These are phyloP conservation scores for Myotisia sp. DNA, from an alignment of 2,329 filamentous ascomycete species.

Conservation along the genomic window DNA sequence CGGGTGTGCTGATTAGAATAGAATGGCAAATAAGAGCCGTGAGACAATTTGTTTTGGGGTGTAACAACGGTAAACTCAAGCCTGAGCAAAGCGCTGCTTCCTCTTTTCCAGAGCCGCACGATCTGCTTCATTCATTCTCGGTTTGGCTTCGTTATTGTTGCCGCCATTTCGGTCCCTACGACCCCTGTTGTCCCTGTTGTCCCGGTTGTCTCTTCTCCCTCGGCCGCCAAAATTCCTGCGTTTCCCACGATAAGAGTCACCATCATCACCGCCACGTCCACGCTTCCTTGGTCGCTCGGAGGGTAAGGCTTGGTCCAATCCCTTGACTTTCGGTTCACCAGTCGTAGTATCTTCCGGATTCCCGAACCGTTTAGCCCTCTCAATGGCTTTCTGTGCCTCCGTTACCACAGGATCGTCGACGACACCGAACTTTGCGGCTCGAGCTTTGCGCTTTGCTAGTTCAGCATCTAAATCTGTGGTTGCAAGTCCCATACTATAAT, in stretches of 20 bases:
- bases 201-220: no score
- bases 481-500: conserved; percentile 30
- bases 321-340: conserved; percentile 22
- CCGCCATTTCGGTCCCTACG: conserved; percentile 11
- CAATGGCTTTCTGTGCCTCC: conserved; percentile 32
- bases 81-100: conserved; percentile 36
- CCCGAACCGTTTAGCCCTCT: conserved; percentile 36
- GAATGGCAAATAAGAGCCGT: no score
- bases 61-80: no score
- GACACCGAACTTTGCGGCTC: conserved; percentile 36
- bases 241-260: conserved; percentile 27
- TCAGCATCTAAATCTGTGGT: conserved; percentile 33
- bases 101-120: conserved; percentile 31
- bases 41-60: no score
- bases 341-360: conserved; percentile 16
- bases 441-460: conserved; percentile 34
- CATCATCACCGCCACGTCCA: conserved; percentile 23
- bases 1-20: no score
- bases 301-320: conserved; percentile 33
- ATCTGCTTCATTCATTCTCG: conserved; percentile 25
- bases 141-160: conserved; percentile 15
- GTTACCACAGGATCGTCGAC: conserved; percentile 27
- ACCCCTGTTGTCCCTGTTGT: conserved; percentile 11
- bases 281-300: conserved; percentile 30
- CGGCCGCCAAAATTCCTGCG: conserved; percentile 22